These are phyloP conservation scores for Ogataea haglerorum DNA, from an alignment of 805 yeast genomes.

Conservation along the genomic window DNA sequence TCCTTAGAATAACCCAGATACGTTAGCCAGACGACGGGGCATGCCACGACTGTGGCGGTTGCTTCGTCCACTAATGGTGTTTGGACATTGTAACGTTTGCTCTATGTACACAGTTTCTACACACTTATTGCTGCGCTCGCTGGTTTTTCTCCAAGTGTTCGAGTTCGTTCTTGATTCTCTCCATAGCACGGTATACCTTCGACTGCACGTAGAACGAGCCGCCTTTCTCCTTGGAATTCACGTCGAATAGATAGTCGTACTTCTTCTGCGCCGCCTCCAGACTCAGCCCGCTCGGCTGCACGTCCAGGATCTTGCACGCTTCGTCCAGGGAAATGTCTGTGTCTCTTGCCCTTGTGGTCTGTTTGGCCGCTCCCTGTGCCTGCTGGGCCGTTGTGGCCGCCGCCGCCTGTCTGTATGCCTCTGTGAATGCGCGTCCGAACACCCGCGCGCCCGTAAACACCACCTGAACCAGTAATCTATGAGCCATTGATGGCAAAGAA, in stretches of 20 bases:
- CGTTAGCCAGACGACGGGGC: constrained; percentile 32
- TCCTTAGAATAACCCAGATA: constrained; percentile 52
- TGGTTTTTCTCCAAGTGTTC: constrained; percentile 49
- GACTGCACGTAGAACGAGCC: constrained; percentile 92
- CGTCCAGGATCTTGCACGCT: constrained; percentile 84
- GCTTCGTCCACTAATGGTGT: constrained; percentile 11
- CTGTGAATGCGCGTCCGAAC: constrained; percentile 93
- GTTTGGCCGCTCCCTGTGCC: constrained; percentile 30
- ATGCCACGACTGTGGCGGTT: constrained; percentile 7
- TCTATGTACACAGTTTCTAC: constrained; percentile 29
- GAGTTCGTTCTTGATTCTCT: constrained; percentile 77
- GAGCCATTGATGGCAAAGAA: constrained; percentile 54
- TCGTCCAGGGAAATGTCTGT: constrained; percentile 86
- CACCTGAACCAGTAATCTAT: constrained; percentile 84
- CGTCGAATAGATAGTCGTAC: constrained; percentile 79
- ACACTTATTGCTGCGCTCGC: constrained; percentile 30
- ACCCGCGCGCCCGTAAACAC: constrained; percentile 93
- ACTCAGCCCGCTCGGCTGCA: constrained; percentile 56
- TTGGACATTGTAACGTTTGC: constrained; percentile 18
- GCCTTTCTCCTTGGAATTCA: constrained; percentile 92
- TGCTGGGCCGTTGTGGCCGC: constrained; percentile 77
- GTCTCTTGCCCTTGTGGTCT: constrained; percentile 49
- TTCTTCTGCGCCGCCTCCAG: constrained; percentile 62
- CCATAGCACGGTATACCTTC: constrained; percentile 92
- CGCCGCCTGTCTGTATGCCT: constrained; percentile 95